Percentiles rank a stretch among this genome's conserved stretches.
Conservation (phyloP, 2,329 filamentous ascomycete species). For the Aspergillus sp. region DNA sequence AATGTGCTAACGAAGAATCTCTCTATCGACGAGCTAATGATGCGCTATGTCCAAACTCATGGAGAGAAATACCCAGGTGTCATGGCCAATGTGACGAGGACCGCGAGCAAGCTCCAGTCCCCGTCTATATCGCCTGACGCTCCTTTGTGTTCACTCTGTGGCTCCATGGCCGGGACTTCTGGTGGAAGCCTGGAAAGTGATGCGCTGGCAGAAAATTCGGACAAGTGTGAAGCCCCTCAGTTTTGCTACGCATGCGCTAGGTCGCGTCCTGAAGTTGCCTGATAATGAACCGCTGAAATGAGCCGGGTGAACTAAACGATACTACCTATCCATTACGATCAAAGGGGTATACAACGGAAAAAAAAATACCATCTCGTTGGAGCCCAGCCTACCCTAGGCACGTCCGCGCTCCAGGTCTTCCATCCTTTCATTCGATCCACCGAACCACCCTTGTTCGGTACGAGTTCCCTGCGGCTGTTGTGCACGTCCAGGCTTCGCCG, state of each 20-base stretch:
- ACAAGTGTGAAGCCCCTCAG: slow-evolving; percentile 43
- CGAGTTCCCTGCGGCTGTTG: slow-evolving; percentile 15
- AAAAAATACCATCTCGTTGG: not conserved
- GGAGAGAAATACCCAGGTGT: slow-evolving; percentile 82
- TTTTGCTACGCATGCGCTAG: slow-evolving; percentile 39
- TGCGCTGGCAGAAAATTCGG: slow-evolving; percentile 26
- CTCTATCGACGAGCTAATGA: slow-evolving; percentile 86
- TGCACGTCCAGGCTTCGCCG: slow-evolving; percentile 15
- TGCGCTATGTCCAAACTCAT: slow-evolving; percentile 76
- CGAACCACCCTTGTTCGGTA: slow-evolving; percentile 21
- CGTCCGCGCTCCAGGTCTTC: slow-evolving; percentile 17
- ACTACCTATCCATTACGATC: not conserved
- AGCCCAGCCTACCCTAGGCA: slow-evolving; percentile 6
- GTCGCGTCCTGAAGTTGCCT: slow-evolving; percentile 23
- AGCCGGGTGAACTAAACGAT: slow-evolving; percentile 1
- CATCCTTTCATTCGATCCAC: slow-evolving; percentile 16
- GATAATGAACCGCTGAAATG: slow-evolving; percentile 11
- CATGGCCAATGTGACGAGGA: slow-evolving; percentile 90
- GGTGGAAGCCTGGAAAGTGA: slow-evolving; percentile 53
- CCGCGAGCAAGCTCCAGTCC: slow-evolving; percentile 66
- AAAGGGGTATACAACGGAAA: slow-evolving; percentile 2
- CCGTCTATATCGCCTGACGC: slow-evolving; percentile 22
- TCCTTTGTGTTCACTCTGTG: slow-evolving; percentile 56
- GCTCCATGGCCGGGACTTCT: slow-evolving; percentile 53
- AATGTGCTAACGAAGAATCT: slow-evolving; percentile 45